Conservation (phyloP, 2,329 filamentous ascomycete genomes). For the Orbilia brochopaga region DNA sequence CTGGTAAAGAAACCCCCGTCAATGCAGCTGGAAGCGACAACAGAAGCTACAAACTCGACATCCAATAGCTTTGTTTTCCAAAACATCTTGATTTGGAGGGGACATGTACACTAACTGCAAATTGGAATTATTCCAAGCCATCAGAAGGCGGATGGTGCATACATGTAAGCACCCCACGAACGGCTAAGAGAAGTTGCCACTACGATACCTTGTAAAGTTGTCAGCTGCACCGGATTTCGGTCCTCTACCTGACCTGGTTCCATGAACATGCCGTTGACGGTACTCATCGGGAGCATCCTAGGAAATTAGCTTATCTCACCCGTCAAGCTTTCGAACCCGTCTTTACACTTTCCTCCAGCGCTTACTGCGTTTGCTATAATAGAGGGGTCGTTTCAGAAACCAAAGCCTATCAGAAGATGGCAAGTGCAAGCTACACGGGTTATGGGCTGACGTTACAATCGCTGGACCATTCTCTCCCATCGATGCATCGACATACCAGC, state of each 20-base stretch:
- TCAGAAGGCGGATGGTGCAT: slow-evolving; percentile 20
- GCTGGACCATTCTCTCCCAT: not conserved
- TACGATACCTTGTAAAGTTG: slow-evolving; percentile 19
- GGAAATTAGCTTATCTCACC: slow-evolving; percentile 14
- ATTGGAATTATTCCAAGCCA: slow-evolving; percentile 14
- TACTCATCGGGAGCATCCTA: slow-evolving; percentile 27
- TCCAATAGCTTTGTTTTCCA: slow-evolving; percentile 14
- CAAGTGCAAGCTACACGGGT: not conserved
- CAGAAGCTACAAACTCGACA: slow-evolving; percentile 42
- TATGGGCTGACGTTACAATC: slow-evolving; percentile 2
- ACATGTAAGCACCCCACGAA: slow-evolving; percentile 34
- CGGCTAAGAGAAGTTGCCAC: slow-evolving; percentile 9
- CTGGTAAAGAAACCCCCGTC: slow-evolving; percentile 41
- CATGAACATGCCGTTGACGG: slow-evolving; percentile 9
- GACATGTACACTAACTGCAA: slow-evolving; percentile 31
- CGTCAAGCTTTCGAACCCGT: slow-evolving; percentile 3
- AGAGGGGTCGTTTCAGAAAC: not conserved
- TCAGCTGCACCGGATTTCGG: slow-evolving; percentile 37
- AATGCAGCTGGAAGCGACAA: slow-evolving; percentile 51
- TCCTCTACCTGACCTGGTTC: slow-evolving; percentile 41
- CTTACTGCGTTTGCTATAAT: not conserved
- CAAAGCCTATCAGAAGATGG: not conserved
- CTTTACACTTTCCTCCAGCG: not conserved
- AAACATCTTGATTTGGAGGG: slow-evolving; percentile 22
- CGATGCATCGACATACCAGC: slow-evolving; percentile 6